Percentiles rank a stretch among this genome's conserved stretches.
phyloP scores from a whole-genome alignment of 2,329 filamentous ascomycete genomes.

The Colletotrichum abscissum region DNA sequence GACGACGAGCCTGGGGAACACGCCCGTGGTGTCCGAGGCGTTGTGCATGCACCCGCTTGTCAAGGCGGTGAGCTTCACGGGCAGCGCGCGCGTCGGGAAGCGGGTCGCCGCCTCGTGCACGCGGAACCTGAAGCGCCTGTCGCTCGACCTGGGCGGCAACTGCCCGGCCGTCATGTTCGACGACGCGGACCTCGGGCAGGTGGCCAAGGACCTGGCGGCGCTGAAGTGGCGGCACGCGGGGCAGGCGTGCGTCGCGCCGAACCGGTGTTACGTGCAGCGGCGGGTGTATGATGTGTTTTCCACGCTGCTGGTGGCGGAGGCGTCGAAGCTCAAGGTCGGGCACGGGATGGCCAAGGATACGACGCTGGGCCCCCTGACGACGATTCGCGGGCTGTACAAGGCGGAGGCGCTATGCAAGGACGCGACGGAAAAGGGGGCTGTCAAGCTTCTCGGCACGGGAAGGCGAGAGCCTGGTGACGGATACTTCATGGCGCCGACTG shows the following conservation, averaged over 20 bases:
- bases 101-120: constrained; percentile 73
- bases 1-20: constrained; percentile 75
- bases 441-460: constrained; percentile 65
- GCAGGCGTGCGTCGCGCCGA: constrained; percentile 70
- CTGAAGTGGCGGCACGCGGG: constrained; percentile 68
- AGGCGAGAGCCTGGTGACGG: constrained; percentile 70
- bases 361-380: constrained; percentile 50
- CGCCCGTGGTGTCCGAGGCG: constrained; percentile 64
- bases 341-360: constrained; percentile 42
- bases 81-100: constrained; percentile 76
- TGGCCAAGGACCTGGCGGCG: constrained; percentile 64
- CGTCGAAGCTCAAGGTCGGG: constrained; percentile 36
- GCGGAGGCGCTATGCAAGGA: constrained; percentile 68
- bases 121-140: constrained; percentile 73
- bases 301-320: constrained; percentile 49
- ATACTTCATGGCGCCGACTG: constrained; percentile 79
- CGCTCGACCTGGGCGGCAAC: constrained; percentile 77
- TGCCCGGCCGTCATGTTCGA: constrained; percentile 73
- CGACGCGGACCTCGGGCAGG: constrained; percentile 72
- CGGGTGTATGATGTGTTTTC: constrained; percentile 67
- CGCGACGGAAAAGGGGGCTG: constrained; percentile 71
- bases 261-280: constrained; percentile 67
- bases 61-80: constrained; percentile 82
- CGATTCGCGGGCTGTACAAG: constrained; percentile 46
- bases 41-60: constrained; percentile 76